Evolutionary conservation across 306 rosid genomes (phyloP).

Genomic region (Fragaria nilgerrensis): DNA sequence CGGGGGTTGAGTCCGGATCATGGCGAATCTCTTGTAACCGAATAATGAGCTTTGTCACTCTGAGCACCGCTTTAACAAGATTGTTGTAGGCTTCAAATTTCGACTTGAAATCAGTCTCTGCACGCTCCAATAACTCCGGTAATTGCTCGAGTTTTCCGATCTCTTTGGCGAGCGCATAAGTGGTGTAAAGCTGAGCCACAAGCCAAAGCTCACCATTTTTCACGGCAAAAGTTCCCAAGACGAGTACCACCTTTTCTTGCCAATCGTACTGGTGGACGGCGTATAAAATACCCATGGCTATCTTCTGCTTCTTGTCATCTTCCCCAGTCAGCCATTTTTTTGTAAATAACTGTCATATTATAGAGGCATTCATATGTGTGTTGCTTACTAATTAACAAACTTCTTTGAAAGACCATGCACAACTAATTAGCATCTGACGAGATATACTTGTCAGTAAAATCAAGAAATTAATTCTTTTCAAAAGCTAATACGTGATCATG

Average conservation of each 20-base stretch:
- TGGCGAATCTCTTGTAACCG: slow-evolving; percentile 50
- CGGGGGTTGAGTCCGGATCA: slow-evolving; percentile 32
- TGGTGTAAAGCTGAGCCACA: slow-evolving; percentile 39
- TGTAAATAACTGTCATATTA: slow-evolving; percentile 44
- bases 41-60: slow-evolving; percentile 47
- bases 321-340: slow-evolving; percentile 36
- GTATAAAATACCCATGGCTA: slow-evolving; percentile 41
- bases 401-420: neutral
- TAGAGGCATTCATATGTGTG: neutral
- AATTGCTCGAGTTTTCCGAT: slow-evolving; percentile 53
- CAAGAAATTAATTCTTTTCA: neutral
- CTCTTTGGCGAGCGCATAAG: slow-evolving; percentile 49
- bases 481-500: neutral
- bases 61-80: slow-evolving; percentile 43
- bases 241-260: slow-evolving; percentile 64
- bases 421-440: neutral
- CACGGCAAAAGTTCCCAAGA: slow-evolving; percentile 54
- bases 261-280: slow-evolving; percentile 54
- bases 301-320: slow-evolving; percentile 45
- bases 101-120: slow-evolving; percentile 27
- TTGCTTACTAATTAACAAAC: neutral
- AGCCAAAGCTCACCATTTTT: slow-evolving; percentile 61
- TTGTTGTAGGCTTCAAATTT: slow-evolving; percentile 45
- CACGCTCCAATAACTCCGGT: slow-evolving; percentile 42
- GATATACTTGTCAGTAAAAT: neutral